These are phyloP conservation scores for Phytophthora multivora DNA, from an alignment of 352 stramenopile genomes.

Conservation along the genomic window DNA sequence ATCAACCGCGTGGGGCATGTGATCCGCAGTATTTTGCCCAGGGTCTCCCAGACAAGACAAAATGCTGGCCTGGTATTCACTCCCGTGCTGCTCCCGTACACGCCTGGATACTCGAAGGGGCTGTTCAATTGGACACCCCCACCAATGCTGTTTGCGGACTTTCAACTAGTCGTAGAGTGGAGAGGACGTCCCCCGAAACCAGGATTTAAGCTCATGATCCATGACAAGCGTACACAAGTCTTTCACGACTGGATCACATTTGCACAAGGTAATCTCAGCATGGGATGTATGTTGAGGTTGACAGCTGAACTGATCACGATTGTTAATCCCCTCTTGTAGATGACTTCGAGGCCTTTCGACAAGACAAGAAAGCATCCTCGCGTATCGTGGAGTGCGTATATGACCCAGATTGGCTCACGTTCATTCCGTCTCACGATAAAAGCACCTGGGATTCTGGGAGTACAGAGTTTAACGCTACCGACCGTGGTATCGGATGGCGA, in stretches of 20 bases:
- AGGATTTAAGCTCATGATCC: constrained; percentile 85
- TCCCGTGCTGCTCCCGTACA: constrained; percentile 78
- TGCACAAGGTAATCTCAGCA: constrained; percentile 46
- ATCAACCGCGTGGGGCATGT: constrained; percentile 78
- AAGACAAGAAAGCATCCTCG: constrained; percentile 84
- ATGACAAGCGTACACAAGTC: constrained; percentile 83
- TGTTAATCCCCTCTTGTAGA: constrained; percentile 33
- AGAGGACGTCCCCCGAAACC: constrained; percentile 72
- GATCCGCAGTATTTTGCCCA: constrained; percentile 74
- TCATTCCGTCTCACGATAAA: constrained; percentile 86
- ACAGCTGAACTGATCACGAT: background rate
- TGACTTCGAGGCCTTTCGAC: constrained; percentile 77
- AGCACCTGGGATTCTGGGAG: constrained; percentile 74
- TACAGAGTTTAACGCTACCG: constrained; percentile 65
- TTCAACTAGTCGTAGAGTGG: constrained; percentile 86
- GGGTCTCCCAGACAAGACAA: constrained; percentile 76
- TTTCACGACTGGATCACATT: constrained; percentile 91
- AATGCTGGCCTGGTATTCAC: constrained; percentile 83
- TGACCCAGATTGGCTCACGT: constrained; percentile 81
- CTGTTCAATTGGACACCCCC: constrained; percentile 77
- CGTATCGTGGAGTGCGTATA: constrained; percentile 87
- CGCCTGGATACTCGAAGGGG: constrained; percentile 75
- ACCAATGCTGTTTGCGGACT: constrained; percentile 62
- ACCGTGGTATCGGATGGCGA: constrained; percentile 74
- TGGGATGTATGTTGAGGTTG: background rate